phyloP scores from a whole-genome alignment of 2,329 filamentous ascomycete species.

The Pyricularia pennisetigena region DNA sequence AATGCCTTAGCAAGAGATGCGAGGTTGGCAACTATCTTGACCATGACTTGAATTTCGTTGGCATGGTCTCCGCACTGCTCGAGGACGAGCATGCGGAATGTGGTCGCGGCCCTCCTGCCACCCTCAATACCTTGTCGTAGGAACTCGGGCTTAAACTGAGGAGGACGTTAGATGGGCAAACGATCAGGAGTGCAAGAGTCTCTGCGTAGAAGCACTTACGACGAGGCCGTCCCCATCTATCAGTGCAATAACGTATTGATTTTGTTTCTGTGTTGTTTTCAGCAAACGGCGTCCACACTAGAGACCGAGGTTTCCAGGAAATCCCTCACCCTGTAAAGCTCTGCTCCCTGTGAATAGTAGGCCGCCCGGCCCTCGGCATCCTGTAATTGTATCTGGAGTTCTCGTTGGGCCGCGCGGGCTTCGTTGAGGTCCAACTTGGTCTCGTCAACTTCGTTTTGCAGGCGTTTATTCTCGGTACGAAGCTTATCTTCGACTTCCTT shows the following conservation, averaged over 20 bases:
- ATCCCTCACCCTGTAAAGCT: slow-evolving; percentile 33
- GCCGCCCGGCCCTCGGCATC: slow-evolving; percentile 25
- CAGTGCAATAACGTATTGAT: slow-evolving; percentile 49
- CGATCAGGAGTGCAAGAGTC: slow-evolving; percentile 9
- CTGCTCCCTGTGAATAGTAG: slow-evolving; percentile 26
- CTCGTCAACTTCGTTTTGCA: slow-evolving; percentile 31
- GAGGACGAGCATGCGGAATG: slow-evolving; percentile 36
- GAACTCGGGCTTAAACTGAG: slow-evolving; percentile 46
- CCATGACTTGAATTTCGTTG: slow-evolving; percentile 46
- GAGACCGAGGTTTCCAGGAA: too few species aligned
- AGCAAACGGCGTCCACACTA: background rate
- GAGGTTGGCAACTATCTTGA: slow-evolving; percentile 47
- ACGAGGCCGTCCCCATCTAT: slow-evolving; percentile 55
- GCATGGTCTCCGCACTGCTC: slow-evolving; percentile 32
- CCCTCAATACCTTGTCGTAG: slow-evolving; percentile 45
- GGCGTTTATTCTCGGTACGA: slow-evolving; percentile 30
- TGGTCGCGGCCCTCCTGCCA: slow-evolving; percentile 40
- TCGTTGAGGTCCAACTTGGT: slow-evolving; percentile 39
- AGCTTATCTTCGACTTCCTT: slow-evolving; percentile 32
- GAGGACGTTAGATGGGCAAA: background rate
- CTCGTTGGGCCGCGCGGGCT: slow-evolving; percentile 35
- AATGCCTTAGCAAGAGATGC: slow-evolving; percentile 38
- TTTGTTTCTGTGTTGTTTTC: slow-evolving; percentile 30
- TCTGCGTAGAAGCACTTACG: slow-evolving; percentile 22
- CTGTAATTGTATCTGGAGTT: slow-evolving; percentile 37